Conservation (phyloP, 495 filamentous ascomycete species). For the Daldinia caldariorum region DNA sequence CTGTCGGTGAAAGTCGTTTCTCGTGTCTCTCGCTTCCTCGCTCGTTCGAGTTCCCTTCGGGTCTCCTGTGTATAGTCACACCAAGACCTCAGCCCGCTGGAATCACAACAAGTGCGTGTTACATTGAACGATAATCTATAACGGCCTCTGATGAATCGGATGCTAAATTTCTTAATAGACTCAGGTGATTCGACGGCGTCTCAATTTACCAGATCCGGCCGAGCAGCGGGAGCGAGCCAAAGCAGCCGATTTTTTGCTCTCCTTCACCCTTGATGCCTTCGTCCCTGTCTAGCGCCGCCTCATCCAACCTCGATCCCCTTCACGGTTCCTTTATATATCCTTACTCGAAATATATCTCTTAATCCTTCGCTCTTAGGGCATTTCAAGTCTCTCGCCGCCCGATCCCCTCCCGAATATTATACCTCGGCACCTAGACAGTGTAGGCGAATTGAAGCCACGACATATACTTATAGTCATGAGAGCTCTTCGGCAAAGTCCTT, state of each 20-base stretch:
- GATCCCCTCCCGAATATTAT: conserved; percentile 1
- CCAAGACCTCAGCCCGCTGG: conserved; percentile 11
- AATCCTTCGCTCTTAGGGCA: conserved; percentile 5
- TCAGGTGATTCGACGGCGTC: conserved; percentile 22
- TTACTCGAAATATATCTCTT: conserved; percentile 13
- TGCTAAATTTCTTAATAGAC: conserved; percentile 25
- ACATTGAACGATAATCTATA: conserved; percentile 31
- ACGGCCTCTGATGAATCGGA: conserved; percentile 21
- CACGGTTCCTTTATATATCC: neutral
- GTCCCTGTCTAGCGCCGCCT: conserved; percentile 5
- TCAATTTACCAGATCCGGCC: conserved; percentile 12
- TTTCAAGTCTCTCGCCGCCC: conserved; percentile 1
- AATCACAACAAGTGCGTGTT: conserved; percentile 29
- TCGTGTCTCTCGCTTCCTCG: conserved; percentile 24
- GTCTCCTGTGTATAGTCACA: conserved; percentile 21
- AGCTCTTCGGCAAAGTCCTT: conserved; percentile 21
- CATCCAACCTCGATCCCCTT: conserved; percentile 4
- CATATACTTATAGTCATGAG: conserved; percentile 30
- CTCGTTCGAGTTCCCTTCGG: conserved; percentile 23
- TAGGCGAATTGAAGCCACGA: conserved; percentile 6
- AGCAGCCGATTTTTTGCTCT: conserved; percentile 9
- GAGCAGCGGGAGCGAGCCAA: conserved; percentile 14
- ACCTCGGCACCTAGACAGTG: conserved; percentile 12
- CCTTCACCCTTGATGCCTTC: conserved; percentile 8
- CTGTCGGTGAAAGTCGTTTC: conserved; percentile 24